Percentiles rank a stretch among this genome's conserved stretches.
Conservation (phyloP, 2,329 filamentous ascomycete species). For the Fusarium sambucinum region DNA sequence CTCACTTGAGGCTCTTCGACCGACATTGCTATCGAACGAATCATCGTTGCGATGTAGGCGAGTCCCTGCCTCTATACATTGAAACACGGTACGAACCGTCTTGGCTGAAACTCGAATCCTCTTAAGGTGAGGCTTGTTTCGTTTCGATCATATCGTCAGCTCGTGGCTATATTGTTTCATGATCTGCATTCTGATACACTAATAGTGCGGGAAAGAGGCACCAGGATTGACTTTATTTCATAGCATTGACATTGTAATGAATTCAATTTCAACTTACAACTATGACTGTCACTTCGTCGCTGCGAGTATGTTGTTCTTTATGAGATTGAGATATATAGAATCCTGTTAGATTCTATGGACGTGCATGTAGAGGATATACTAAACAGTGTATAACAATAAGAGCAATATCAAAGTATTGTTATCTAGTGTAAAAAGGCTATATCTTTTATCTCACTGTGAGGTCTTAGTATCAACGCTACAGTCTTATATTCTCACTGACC, state of each 20-base stretch:
- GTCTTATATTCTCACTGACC: neutral
- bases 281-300: no score
- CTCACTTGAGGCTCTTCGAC: neutral
- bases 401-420: neutral
- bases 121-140: neutral
- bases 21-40: neutral
- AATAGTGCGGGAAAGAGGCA: no score
- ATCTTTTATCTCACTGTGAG: neutral
- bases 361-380: neutral
- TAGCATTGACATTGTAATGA: neutral
- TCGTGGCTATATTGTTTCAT: constrained; percentile 2
- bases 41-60: neutral
- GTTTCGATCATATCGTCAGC: neutral
- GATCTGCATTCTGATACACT: neutral
- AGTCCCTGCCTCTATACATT: neutral
- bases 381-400: neutral
- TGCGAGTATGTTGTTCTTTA: neutral
- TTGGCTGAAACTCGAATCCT: neutral
- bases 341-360: neutral
- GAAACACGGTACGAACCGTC: constrained; percentile 3
- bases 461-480: neutral
- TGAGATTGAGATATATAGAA: no score
- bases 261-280: no score
- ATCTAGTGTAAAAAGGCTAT: neutral
- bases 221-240: neutral